These are phyloP conservation scores for Thermothelomyces thermophilus DNA, from an alignment of 2,329 filamentous ascomycete genomes.

Conservation along the genomic window DNA sequence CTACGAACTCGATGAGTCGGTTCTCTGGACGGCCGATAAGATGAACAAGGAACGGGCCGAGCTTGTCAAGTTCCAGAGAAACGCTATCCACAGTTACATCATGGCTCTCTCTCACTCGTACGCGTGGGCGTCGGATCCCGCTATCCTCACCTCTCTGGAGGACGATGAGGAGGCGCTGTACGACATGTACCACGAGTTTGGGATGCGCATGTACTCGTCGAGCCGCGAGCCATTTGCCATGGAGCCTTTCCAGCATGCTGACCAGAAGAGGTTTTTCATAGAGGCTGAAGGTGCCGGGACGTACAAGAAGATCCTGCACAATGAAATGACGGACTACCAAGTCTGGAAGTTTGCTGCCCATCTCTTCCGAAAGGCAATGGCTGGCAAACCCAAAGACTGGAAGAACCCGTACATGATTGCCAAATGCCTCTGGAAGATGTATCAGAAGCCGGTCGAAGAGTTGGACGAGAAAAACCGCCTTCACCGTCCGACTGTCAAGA, in stretches of 20 bases:
- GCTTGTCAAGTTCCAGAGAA: conserved; percentile 67
- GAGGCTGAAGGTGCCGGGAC: conserved; percentile 44
- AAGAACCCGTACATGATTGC: conserved; percentile 55
- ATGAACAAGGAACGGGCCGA: conserved; percentile 77
- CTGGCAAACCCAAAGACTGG: conserved; percentile 49
- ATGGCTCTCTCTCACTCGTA: conserved; percentile 53
- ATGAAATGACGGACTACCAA: conserved; percentile 53
- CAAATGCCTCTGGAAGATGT: conserved; percentile 61
- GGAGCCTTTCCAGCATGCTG: conserved; percentile 52
- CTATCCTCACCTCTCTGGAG: conserved; percentile 28
- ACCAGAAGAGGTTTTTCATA: conserved; percentile 53
- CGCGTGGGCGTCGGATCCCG: conserved; percentile 37
- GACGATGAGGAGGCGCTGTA: conserved; percentile 48
- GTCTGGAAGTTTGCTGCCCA: conserved; percentile 55
- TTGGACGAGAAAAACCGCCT: conserved; percentile 39
- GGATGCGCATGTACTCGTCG: conserved; percentile 55
- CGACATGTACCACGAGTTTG: conserved; percentile 55
- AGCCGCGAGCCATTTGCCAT: conserved; percentile 57
- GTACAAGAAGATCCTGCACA: conserved; percentile 46
- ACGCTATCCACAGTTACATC: conserved; percentile 74
- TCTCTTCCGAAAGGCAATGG: conserved; percentile 51
- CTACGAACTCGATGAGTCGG: conserved; percentile 77
- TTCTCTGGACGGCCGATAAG: conserved; percentile 85
- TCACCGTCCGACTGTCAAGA: conserved; percentile 34
- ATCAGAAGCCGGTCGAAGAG: conserved; percentile 40